These are phyloP conservation scores for Chaetomiaceae sp. DNA, from an alignment of 2,329 filamentous ascomycete species.

Conservation along the genomic window DNA sequence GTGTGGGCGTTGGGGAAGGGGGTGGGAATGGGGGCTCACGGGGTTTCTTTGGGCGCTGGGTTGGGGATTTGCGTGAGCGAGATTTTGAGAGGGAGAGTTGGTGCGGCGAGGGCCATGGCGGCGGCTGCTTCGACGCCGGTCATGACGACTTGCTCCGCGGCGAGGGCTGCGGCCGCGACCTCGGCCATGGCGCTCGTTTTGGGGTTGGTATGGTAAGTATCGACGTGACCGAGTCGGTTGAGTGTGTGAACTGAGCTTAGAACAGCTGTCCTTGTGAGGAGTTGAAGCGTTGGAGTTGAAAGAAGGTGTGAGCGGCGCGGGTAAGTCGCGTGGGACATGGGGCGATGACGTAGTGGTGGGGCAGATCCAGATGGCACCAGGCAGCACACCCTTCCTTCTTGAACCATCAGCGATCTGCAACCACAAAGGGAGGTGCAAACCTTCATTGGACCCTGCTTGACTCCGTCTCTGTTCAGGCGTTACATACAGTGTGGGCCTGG, in stretches of 20 bases:
- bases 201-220: neutral
- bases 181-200: slow-evolving; percentile 31
- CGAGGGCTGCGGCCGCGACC: slow-evolving; percentile 31
- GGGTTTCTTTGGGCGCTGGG: slow-evolving; percentile 26
- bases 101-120: slow-evolving; percentile 42
- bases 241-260: neutral
- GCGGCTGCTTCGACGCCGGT: too few species aligned
- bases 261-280: too few species aligned
- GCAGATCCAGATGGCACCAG: neutral
- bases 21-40: slow-evolving; percentile 21
- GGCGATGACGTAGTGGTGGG: neutral
- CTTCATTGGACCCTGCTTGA: too few species aligned
- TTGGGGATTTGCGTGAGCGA: slow-evolving; percentile 42
- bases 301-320: too few species aligned
- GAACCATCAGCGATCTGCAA: too few species aligned
- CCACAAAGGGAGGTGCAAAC: too few species aligned
- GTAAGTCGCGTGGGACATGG: neutral
- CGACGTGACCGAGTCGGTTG: too few species aligned
- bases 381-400: too few species aligned
- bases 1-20: neutral
- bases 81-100: slow-evolving; percentile 46
- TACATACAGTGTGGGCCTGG: too few species aligned
- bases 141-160: too few species aligned
- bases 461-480: too few species aligned
- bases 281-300: too few species aligned